Evolutionary conservation across 1,139 yeast species (phyloP).

Genomic region (Pichia sp.): DNA sequence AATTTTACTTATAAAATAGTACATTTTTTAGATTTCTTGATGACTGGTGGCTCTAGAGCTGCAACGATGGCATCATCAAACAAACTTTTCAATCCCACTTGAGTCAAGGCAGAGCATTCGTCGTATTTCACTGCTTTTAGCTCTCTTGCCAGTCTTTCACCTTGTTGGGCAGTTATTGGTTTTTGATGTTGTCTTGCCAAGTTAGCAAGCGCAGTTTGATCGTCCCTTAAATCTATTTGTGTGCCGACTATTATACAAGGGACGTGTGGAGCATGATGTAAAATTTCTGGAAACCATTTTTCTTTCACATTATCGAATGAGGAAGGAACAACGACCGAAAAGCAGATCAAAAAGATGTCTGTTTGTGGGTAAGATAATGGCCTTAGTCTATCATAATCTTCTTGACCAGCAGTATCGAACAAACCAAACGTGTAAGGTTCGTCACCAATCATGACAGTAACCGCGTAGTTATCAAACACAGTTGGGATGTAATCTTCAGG

Average conservation of each 20-base stretch:
- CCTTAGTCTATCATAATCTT: conserved; percentile 95
- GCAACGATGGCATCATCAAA: conserved; percentile 98
- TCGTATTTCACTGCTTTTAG: conserved; percentile 93
- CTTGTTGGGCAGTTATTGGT: conserved; percentile 83
- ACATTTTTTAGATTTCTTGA: conserved; percentile 80
- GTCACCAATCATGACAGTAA: conserved; percentile 96
- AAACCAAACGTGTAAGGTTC: conserved; percentile 95
- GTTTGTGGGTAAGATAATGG: conserved; percentile 96
- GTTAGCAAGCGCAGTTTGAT: conserved; percentile 83
- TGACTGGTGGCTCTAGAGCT: conserved; percentile 86
- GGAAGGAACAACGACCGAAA: conserved; percentile 93
- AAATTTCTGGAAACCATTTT: conserved; percentile 98
- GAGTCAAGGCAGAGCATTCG: conserved; percentile 97
- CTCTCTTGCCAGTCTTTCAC: conserved; percentile 89
- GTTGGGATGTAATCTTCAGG: conserved; percentile 90
- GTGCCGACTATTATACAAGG: conserved; percentile 96
- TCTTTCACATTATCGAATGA: conserved; percentile 97
- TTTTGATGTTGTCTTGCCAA: conserved; percentile 84
- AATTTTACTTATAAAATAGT: conserved; percentile 50
- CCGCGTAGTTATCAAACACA: conserved; percentile 94
- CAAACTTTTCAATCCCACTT: conserved; percentile 90
- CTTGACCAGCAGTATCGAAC: conserved; percentile 98
- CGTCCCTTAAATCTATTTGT: conserved; percentile 90
- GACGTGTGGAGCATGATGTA: conserved; percentile 96
- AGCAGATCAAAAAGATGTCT: conserved; percentile 91